Percentiles rank a stretch among this genome's conserved stretches.
phyloP scores from a whole-genome alignment of 2,329 filamentous ascomycete genomes.

The Alternaria gansuensis region DNA sequence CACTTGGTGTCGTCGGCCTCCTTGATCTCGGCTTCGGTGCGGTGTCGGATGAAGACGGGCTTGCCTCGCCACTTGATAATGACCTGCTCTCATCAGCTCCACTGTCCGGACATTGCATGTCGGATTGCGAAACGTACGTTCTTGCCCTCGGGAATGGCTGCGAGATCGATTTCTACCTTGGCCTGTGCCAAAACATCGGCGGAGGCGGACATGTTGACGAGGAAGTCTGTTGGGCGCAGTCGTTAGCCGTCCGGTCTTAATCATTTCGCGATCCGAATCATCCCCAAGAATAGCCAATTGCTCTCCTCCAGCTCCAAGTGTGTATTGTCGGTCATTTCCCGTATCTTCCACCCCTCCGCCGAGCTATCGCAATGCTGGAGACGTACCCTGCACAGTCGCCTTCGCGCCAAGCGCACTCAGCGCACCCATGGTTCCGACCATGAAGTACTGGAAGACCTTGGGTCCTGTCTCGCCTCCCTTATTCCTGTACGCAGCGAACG shows the following conservation, averaged over 20 bases:
- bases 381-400: conserved; percentile 94
- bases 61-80: conserved; percentile 99
- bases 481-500: conserved; percentile 87
- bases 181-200: conserved; percentile 98
- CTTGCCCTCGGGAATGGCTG: conserved; percentile 96
- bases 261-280: conserved; percentile 38
- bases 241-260: conserved; percentile 44
- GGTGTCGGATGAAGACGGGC: conserved; percentile 99
- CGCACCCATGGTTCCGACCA: conserved; percentile 95
- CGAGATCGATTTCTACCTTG: conserved; percentile 97
- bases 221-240: conserved; percentile 76
- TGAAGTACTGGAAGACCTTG: conserved; percentile 96
- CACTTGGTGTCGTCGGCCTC: conserved; percentile 91
- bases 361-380: conserved; percentile 16
- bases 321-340: conserved; percentile 6
- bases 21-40: conserved; percentile 89
- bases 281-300: conserved; percentile 48
- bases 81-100: conserved; percentile 65
- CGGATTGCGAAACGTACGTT: conserved; percentile 72
- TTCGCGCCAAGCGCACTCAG: conserved; percentile 93
- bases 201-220: conserved; percentile 99
- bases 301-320: conserved; percentile 17
- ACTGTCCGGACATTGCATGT: background rate
- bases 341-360: conserved; percentile 19
- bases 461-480: conserved; percentile 73